A percentile compares a stretch with the other conserved stretches of the same genome.
These are phyloP conservation scores for Tricholoma sp. DNA, from an alignment of 768 basidiomycete genomes.

Conservation along the genomic window DNA sequence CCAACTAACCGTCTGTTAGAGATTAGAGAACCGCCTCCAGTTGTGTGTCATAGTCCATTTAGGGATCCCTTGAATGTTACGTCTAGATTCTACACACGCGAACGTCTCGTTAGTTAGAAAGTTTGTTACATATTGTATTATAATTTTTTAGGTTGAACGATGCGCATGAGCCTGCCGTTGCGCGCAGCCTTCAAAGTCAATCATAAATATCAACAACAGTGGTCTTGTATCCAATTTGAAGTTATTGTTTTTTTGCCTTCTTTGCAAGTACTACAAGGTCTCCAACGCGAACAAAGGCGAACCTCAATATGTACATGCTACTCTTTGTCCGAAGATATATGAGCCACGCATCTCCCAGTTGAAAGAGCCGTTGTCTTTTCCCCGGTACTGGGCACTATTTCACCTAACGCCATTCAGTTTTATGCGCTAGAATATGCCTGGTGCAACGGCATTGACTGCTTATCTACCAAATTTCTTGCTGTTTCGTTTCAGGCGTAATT, in stretches of 20 bases:
- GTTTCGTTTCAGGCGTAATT: slow-evolving; percentile 11
- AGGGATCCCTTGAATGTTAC: neutral
- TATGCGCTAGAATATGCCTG: slow-evolving; percentile 1
- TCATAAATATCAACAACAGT: too few species aligned
- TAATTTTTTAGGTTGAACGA: too few species aligned
- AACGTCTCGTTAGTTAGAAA: too few species aligned
- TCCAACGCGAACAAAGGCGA: neutral
- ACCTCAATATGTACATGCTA: neutral
- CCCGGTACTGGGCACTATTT: neutral
- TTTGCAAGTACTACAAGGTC: neutral
- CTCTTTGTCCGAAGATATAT: neutral
- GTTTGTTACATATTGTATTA: too few species aligned
- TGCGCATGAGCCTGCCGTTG: too few species aligned
- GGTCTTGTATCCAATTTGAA: too few species aligned
- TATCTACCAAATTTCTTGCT: slow-evolving; percentile 20
- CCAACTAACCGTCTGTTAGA: too few species aligned
- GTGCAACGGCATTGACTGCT: neutral
- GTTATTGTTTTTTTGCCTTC: neutral
- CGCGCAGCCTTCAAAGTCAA: too few species aligned
- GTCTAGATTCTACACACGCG: too few species aligned
- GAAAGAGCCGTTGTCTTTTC: neutral
- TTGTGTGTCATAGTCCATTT: neutral
- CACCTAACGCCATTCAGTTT: neutral
- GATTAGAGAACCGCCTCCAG: neutral
- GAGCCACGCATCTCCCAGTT: neutral